A percentile compares a stretch with the other conserved stretches of the same genome.
Evolutionary conservation across 2,329 filamentous ascomycete genomes (phyloP).

Genomic region (Hortaea sp.): DNA sequence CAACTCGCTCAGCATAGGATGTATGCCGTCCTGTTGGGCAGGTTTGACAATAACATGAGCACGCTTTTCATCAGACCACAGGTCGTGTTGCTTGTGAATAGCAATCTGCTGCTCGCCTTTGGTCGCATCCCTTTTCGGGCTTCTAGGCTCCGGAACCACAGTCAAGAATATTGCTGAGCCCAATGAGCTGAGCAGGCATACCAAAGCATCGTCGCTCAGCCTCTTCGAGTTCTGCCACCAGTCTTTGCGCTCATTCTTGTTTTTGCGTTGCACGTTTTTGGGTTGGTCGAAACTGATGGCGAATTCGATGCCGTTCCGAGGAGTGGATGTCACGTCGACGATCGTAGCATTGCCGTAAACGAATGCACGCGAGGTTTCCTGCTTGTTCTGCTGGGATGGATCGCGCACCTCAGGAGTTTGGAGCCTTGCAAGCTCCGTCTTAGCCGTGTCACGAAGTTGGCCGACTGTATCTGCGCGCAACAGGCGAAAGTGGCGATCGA

Average conservation of each 20-base stretch:
- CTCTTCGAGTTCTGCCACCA: constrained; percentile 45
- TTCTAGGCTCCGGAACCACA: constrained; percentile 5
- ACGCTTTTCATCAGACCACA: constrained; percentile 1
- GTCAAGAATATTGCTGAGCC: constrained; percentile 19
- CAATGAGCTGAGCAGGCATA: constrained; percentile 38
- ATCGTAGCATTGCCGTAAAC: constrained; percentile 29
- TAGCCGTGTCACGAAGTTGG: constrained; percentile 53
- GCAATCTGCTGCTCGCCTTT: not conserved
- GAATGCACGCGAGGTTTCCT: constrained; percentile 22
- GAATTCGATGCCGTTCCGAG: constrained; percentile 35
- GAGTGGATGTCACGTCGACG: constrained; percentile 27
- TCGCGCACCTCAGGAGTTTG: constrained; percentile 7
- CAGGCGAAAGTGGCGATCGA: constrained; percentile 63
- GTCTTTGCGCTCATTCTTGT: constrained; percentile 43
- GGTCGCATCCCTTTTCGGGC: not conserved
- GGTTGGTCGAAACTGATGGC: constrained; percentile 40
- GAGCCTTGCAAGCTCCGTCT: constrained; percentile 32
- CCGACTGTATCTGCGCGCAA: constrained; percentile 61
- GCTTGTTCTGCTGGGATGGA: not conserved
- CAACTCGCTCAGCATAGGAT: constrained; percentile 3
- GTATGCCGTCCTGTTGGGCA: constrained; percentile 1
- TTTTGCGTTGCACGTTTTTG: constrained; percentile 44
- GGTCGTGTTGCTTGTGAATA: constrained; percentile 4
- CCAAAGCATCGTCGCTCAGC: constrained; percentile 40
- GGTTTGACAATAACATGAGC: constrained; percentile 9